A percentile compares a stretch with the other conserved stretches of the same genome.
phyloP scores from a whole-genome alignment of 2,329 filamentous ascomycete species.

The Microcyclospora tardicrescens region DNA sequence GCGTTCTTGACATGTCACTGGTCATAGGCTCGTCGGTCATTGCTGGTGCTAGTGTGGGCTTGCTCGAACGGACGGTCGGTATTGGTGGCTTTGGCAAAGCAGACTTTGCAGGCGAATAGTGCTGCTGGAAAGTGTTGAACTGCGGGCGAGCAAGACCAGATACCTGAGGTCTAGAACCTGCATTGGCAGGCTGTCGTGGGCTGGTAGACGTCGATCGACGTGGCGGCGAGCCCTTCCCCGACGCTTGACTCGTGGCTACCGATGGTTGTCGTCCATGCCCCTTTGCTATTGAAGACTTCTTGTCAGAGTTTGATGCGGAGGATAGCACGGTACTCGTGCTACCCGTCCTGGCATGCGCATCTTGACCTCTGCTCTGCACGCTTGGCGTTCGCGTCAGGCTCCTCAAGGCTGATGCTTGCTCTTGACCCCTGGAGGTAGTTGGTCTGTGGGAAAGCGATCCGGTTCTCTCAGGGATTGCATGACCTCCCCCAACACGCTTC shows the following conservation, averaged over 20 bases:
- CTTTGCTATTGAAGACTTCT: too few species aligned
- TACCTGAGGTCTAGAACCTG: too few species aligned
- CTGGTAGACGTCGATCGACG: too few species aligned
- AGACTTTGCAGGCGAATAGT: slow-evolving; percentile 52
- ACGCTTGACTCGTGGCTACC: neutral
- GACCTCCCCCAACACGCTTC: too few species aligned
- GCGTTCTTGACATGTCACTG: slow-evolving; percentile 23
- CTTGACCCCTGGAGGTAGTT: slow-evolving; percentile 13
- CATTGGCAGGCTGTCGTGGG: too few species aligned
- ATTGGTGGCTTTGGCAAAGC: slow-evolving; percentile 49
- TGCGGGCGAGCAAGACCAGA: slow-evolving; percentile 31
- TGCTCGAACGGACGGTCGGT: slow-evolving; percentile 43
- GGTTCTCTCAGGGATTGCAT: too few species aligned
- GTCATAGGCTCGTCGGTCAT: slow-evolving; percentile 18
- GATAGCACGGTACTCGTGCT: slow-evolving; percentile 3
- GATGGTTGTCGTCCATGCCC: too few species aligned
- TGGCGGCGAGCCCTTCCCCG: neutral
- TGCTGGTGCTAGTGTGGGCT: slow-evolving; percentile 27
- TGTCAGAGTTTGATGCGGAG: too few species aligned
- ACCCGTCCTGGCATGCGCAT: slow-evolving; percentile 3
- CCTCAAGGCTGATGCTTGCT: slow-evolving; percentile 9
- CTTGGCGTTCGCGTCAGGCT: slow-evolving; percentile 7
- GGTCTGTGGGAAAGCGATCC: too few species aligned
- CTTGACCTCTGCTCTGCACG: slow-evolving; percentile 1
- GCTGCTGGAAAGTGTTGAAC: slow-evolving; percentile 53